A percentile compares a stretch with the other conserved stretches of the same genome.
phyloP scores from a whole-genome alignment of 495 filamentous ascomycete species.

The Letharia columbiana region DNA sequence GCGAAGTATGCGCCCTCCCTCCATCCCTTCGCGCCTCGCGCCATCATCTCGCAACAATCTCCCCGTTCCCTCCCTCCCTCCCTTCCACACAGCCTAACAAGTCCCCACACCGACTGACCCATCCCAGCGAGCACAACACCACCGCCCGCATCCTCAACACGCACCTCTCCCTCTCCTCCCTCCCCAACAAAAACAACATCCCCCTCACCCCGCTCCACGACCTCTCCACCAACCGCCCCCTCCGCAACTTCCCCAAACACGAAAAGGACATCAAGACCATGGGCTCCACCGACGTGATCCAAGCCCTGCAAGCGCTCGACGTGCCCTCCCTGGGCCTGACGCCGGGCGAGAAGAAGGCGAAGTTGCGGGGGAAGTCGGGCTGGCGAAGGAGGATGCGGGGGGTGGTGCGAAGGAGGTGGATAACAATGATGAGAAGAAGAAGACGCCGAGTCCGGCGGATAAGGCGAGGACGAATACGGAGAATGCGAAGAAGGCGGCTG shows the following conservation, averaged over 20 bases:
- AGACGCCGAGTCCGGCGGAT: not conserved
- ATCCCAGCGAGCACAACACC: slow-evolving; percentile 24
- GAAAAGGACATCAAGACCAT: slow-evolving; percentile 20
- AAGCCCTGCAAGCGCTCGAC: slow-evolving; percentile 20
- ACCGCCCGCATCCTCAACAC: slow-evolving; percentile 19
- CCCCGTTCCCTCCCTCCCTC: not conserved
- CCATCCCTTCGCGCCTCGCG: not conserved
- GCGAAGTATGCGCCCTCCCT: slow-evolving; percentile 14
- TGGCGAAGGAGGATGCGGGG: slow-evolving; percentile 2
- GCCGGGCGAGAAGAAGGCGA: slow-evolving; percentile 20
- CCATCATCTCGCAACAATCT: not conserved
- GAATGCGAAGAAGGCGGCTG: slow-evolving; percentile 3
- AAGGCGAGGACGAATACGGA: slow-evolving; percentile 6
- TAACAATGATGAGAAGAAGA: not conserved
- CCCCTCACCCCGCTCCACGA: slow-evolving; percentile 22
- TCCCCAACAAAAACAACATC: slow-evolving; percentile 8
- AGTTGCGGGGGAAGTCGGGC: slow-evolving; percentile 20
- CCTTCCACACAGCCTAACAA: not conserved
- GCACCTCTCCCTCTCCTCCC: slow-evolving; percentile 17
- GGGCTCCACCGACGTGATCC: slow-evolving; percentile 15
- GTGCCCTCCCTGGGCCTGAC: slow-evolving; percentile 12
- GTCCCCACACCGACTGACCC: not conserved
- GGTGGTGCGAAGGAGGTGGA: not conserved
- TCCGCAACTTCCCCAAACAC: slow-evolving; percentile 23
- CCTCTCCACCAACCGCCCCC: slow-evolving; percentile 20